phyloP scores from a whole-genome alignment of 179 eudicot genomes.

The Heliamphora pulchella region DNA sequence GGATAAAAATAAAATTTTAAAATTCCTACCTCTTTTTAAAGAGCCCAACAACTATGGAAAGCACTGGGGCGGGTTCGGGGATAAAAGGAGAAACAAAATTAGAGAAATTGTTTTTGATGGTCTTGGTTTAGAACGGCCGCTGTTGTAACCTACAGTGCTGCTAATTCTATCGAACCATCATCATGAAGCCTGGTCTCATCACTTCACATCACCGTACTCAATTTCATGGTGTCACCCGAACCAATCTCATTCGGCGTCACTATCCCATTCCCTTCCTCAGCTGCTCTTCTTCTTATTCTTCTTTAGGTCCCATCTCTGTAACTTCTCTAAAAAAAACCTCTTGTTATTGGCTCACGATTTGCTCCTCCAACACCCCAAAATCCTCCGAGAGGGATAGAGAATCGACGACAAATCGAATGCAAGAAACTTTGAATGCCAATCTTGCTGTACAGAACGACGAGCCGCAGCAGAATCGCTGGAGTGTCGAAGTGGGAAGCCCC shows the following conservation, averaged over 20 bases:
- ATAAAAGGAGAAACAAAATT: too few species aligned
- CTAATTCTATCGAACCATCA: not conserved
- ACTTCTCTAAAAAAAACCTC: not conserved
- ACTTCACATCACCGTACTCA: not conserved
- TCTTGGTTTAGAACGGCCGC: too few species aligned
- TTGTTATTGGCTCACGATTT: not conserved
- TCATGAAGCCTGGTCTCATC: slow-evolving; percentile 7
- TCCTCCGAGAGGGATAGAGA: not conserved
- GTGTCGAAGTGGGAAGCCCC: slow-evolving; percentile 29
- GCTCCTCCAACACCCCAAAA: slow-evolving; percentile 1
- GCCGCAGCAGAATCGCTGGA: slow-evolving; percentile 12
- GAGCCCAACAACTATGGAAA: too few species aligned
- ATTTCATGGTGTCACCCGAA: not conserved
- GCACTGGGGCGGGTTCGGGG: too few species aligned
- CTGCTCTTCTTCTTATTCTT: slow-evolving; percentile 6
- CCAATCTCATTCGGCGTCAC: not conserved
- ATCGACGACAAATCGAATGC: not conserved
- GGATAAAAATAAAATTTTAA: too few species aligned
- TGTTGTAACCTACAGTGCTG: too few species aligned
- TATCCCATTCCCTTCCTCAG: slow-evolving; percentile 5
- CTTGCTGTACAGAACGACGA: not conserved
- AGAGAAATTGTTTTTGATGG: too few species aligned
- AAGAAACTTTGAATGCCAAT: not conserved
- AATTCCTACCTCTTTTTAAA: too few species aligned
- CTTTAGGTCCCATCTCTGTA: not conserved